phyloP scores from a whole-genome alignment of 1,139 yeast genomes.

The Diutina pseudorugosa region DNA sequence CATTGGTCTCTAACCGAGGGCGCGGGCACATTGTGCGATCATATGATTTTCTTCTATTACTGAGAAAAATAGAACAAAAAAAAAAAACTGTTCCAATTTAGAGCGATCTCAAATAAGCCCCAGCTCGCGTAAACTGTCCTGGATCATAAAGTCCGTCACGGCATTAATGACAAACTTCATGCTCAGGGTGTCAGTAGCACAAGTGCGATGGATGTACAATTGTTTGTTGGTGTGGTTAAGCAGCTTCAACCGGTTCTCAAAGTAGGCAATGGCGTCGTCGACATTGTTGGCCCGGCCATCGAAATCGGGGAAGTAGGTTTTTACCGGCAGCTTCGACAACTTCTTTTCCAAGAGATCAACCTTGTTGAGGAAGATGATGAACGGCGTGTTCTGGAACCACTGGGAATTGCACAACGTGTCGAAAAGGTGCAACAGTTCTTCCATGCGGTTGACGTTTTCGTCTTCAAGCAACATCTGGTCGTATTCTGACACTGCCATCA shows the following conservation, averaged over 20 bases:
- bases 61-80: too few relatives aligned
- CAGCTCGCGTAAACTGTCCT: constrained; percentile 68
- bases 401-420: constrained; percentile 75
- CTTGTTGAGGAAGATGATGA: constrained; percentile 80
- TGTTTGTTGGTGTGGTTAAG: constrained; percentile 60
- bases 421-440: constrained; percentile 76
- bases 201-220: constrained; percentile 81
- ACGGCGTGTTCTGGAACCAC: constrained; percentile 81
- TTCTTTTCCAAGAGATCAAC: constrained; percentile 72
- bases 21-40: neutral
- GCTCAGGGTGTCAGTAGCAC: constrained; percentile 86
- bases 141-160: constrained; percentile 83
- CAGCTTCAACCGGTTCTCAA: constrained; percentile 51
- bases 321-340: constrained; percentile 49
- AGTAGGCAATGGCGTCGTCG: constrained; percentile 55
- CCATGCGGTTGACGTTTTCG: constrained; percentile 79
- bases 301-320: constrained; percentile 62
- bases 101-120: constrained; percentile 45
- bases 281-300: constrained; percentile 48
- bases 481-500: constrained; percentile 85
- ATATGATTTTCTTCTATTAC: neutral
- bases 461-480: constrained; percentile 91
- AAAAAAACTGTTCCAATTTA: too few relatives aligned
- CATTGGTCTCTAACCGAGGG: neutral
- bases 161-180: constrained; percentile 89